A percentile compares a stretch with the other conserved stretches of the same genome.
phyloP scores from a whole-genome alignment of 371 early-diverging fungal genomes.

The Chytridium lagenaria region DNA sequence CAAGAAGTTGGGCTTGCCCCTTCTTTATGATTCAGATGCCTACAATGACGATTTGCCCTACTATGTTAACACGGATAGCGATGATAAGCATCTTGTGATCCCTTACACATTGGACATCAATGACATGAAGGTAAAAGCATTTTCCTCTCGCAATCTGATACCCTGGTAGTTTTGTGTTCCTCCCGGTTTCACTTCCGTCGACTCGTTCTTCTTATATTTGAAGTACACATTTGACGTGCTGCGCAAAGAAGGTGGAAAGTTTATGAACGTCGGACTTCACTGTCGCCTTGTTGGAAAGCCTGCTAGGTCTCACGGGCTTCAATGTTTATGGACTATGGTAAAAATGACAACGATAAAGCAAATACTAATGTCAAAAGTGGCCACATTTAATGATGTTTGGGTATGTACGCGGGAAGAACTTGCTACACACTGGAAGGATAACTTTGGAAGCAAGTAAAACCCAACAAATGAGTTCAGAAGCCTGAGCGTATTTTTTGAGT shows the following conservation, averaged over 20 bases:
- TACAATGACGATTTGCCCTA: slow-evolving; percentile 61
- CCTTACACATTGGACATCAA: slow-evolving; percentile 59
- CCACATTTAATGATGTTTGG: slow-evolving; percentile 50
- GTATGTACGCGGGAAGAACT: slow-evolving; percentile 56
- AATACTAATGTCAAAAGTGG: slow-evolving; percentile 28
- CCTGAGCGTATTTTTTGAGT: slow-evolving; percentile 34
- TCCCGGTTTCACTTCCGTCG: slow-evolving; percentile 56
- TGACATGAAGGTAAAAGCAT: slow-evolving; percentile 62
- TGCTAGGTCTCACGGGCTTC: slow-evolving; percentile 51
- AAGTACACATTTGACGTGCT: slow-evolving; percentile 56
- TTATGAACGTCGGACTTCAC: slow-evolving; percentile 58
- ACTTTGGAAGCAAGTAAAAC: slow-evolving; percentile 23
- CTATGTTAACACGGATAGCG: slow-evolving; percentile 36
- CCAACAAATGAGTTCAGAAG: not conserved
- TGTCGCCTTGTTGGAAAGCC: slow-evolving; percentile 57
- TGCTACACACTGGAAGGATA: slow-evolving; percentile 49
- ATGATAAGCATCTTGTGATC: slow-evolving; percentile 45
- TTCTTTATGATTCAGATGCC: slow-evolving; percentile 58
- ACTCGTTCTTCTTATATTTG: slow-evolving; percentile 53
- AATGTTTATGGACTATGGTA: slow-evolving; percentile 53
- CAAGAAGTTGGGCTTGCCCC: slow-evolving; percentile 41
- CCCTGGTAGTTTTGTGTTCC: slow-evolving; percentile 39
- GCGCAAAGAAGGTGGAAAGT: slow-evolving; percentile 53
- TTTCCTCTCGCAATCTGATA: slow-evolving; percentile 1
- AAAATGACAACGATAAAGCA: not conserved